Conservation (phyloP, 2,329 filamentous ascomycete genomes). For the Chrysoporthe puriensis region DNA sequence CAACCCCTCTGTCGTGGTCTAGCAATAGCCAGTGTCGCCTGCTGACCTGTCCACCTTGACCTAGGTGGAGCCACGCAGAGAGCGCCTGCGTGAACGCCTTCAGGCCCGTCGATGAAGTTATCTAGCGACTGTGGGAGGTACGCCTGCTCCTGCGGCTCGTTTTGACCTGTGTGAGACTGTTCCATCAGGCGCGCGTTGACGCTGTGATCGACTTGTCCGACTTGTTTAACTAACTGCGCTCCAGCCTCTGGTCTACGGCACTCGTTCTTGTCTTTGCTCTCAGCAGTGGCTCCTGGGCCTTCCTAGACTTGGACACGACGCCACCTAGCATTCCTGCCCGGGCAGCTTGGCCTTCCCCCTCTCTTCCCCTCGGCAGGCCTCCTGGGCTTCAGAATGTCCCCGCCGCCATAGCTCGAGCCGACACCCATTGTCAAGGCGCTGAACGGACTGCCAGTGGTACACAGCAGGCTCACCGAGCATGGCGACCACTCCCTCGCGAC, state of each 20-base stretch:
- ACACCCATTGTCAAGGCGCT: background rate
- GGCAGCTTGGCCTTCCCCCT: background rate
- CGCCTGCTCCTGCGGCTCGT: background rate
- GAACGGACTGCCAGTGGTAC: background rate
- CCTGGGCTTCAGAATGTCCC: background rate
- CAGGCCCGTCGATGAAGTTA: background rate
- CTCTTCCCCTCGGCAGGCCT: background rate
- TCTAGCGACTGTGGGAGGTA: background rate
- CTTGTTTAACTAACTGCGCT: background rate
- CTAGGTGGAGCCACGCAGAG: background rate
- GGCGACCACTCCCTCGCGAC: constrained; percentile 62
- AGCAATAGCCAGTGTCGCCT: background rate
- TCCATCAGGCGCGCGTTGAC: background rate
- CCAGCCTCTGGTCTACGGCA: background rate
- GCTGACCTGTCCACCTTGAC: background rate
- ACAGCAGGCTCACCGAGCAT: constrained; percentile 44
- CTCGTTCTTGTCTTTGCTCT: background rate
- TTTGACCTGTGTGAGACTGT: background rate
- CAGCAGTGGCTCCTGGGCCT: background rate
- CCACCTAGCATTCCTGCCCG: background rate
- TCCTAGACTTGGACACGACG: background rate
- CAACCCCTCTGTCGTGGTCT: background rate
- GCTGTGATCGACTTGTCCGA: background rate
- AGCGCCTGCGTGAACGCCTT: background rate
- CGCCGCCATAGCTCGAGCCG: background rate